phyloP scores from a whole-genome alignment of 2,329 filamentous ascomycete genomes.

The Xylaria hypoxylon region DNA sequence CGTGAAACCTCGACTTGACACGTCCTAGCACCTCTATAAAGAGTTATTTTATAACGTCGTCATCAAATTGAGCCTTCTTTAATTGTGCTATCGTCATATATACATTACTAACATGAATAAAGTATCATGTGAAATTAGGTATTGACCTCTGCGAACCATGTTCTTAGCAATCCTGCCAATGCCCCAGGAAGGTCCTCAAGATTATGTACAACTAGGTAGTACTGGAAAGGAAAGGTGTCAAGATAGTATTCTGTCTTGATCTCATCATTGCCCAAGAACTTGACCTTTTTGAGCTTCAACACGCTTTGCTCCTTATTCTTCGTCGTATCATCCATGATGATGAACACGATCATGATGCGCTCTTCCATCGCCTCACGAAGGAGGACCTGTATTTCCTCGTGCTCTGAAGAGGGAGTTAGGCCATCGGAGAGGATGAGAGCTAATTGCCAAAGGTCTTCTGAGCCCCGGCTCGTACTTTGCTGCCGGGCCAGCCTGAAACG shows the following conservation, averaged over 20 bases:
- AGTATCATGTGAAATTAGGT: constrained; percentile 30
- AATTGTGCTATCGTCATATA: constrained; percentile 31
- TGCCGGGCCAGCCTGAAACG: constrained; percentile 82
- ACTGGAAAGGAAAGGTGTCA: constrained; percentile 95
- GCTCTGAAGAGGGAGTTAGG: constrained; percentile 83
- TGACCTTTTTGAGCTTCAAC: constrained; percentile 87
- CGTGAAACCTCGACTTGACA: neutral
- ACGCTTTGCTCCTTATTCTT: constrained; percentile 71
- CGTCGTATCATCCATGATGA: constrained; percentile 83
- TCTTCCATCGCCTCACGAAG: constrained; percentile 91
- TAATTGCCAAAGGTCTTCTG: constrained; percentile 90
- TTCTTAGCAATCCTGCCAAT: constrained; percentile 86
- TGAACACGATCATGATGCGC: constrained; percentile 97
- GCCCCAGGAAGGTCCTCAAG: constrained; percentile 91
- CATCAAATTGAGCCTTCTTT: neutral
- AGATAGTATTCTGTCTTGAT: constrained; percentile 91
- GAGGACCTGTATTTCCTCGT: constrained; percentile 83
- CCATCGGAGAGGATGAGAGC: constrained; percentile 94
- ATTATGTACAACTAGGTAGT: constrained; percentile 94
- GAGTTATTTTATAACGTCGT: neutral
- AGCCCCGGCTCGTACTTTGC: constrained; percentile 62
- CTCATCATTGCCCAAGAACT: constrained; percentile 74
- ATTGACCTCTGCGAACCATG: constrained; percentile 88
- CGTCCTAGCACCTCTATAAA: neutral
- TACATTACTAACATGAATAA: constrained; percentile 17